Conservation (phyloP, 495 filamentous ascomycete genomes). For the Glarea lozoyensis region DNA sequence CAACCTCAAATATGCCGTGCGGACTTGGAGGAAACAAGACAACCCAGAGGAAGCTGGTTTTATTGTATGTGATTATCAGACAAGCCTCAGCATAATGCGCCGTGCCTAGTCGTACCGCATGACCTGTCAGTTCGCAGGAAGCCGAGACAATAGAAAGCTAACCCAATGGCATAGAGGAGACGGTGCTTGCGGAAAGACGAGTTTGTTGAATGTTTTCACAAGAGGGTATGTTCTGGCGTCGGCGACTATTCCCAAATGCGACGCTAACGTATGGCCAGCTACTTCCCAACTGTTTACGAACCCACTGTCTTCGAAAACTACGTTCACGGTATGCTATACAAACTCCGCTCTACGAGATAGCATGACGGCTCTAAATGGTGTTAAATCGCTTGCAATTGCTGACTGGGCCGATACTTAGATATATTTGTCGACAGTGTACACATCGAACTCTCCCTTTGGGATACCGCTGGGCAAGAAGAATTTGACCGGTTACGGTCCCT, state of each 20-base stretch:
- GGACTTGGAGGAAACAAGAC: slow-evolving; percentile 54
- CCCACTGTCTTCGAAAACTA: slow-evolving; percentile 99
- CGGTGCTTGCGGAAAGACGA: slow-evolving; percentile 97
- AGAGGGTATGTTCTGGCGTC: slow-evolving; percentile 61
- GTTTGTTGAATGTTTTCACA: slow-evolving; percentile 94
- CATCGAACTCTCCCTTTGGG: slow-evolving; percentile 96
- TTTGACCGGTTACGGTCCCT: slow-evolving; percentile 93
- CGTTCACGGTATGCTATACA: slow-evolving; percentile 76
- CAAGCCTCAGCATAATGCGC: slow-evolving; percentile 7
- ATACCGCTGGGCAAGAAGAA: slow-evolving; percentile 98
- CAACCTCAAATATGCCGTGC: slow-evolving; percentile 31
- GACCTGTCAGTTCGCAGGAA: not conserved
- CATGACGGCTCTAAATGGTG: too few relatives aligned
- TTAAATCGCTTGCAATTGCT: too few relatives aligned
- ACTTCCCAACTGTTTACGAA: slow-evolving; percentile 98
- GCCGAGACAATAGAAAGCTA: not conserved
- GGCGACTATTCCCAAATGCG: not conserved
- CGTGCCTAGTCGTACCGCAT: not conserved
- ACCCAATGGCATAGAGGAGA: slow-evolving; percentile 59
- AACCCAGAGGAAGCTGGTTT: slow-evolving; percentile 94
- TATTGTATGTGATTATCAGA: slow-evolving; percentile 59
- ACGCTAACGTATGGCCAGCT: slow-evolving; percentile 38
- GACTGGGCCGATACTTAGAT: slow-evolving; percentile 43
- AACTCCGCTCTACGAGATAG: too few relatives aligned
- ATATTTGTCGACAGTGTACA: slow-evolving; percentile 96